Evolutionary conservation across 345 rosid species (phyloP).

Genomic region (Camelina neglecta): DNA sequence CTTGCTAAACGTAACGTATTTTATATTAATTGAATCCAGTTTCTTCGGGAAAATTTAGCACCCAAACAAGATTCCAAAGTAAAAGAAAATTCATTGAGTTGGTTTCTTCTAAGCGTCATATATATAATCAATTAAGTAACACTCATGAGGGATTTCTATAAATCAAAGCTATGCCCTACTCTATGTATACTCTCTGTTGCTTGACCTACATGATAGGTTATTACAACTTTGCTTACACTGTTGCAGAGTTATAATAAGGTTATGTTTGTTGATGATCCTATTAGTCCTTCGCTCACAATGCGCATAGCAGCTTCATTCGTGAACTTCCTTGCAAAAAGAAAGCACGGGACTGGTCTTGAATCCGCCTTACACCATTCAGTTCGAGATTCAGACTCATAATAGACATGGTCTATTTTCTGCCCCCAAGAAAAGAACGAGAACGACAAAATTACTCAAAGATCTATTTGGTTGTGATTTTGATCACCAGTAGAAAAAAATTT

Average conservation of each 20-base stretch:
- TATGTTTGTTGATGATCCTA: constrained; percentile 48
- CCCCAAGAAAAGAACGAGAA: constrained; percentile 9
- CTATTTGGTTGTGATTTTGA: not conserved
- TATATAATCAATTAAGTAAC: not conserved
- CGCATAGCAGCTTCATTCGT: constrained; percentile 89
- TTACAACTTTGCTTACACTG: constrained; percentile 19
- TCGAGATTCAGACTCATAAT: constrained; percentile 77
- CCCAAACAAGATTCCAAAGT: not conserved
- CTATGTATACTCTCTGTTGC: constrained; percentile 27
- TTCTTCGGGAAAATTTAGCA: not conserved
- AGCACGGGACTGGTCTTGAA: constrained; percentile 64
- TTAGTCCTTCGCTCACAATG: constrained; percentile 66
- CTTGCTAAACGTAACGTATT: not conserved
- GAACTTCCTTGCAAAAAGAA: constrained; percentile 88
- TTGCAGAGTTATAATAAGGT: constrained; percentile 32
- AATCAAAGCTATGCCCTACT: constrained; percentile 19
- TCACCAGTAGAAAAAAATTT: not conserved
- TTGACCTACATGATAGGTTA: constrained; percentile 16
- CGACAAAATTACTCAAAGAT: not conserved
- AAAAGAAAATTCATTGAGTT: not conserved
- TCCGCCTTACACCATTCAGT: constrained; percentile 81
- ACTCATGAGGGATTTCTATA: constrained; percentile 23
- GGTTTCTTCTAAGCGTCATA: constrained; percentile 4
- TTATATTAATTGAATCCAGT: not conserved
- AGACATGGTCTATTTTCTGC: constrained; percentile 64